A percentile compares a stretch with the other conserved stretches of the same genome.
phyloP scores from a whole-genome alignment of 1,284 basidiomycete species.

The Ustilago lituana region DNA sequence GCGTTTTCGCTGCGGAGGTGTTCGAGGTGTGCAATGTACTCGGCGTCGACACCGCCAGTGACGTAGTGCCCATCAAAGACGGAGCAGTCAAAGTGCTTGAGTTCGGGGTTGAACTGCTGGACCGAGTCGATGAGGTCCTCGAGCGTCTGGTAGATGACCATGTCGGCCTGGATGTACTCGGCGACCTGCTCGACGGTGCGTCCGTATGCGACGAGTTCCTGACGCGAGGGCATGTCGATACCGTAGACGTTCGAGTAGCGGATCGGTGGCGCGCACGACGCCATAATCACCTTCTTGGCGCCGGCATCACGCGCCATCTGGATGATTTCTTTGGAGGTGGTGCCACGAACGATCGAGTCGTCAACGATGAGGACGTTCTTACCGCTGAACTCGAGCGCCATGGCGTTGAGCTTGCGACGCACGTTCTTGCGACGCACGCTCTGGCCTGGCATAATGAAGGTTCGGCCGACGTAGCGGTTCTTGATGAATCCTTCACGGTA shows the following conservation, averaged over 20 bases:
- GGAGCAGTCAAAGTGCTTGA: constrained; percentile 90
- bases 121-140: constrained; percentile 89
- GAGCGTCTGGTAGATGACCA: constrained; percentile 97
- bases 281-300: constrained; percentile 95
- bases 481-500: constrained; percentile 99
- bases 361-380: constrained; percentile 97
- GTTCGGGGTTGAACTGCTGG: constrained; percentile 81
- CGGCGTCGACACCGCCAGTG: constrained; percentile 91
- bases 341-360: constrained; percentile 98
- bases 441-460: constrained; percentile 99
- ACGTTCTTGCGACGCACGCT: constrained; percentile 86
- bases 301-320: constrained; percentile 99
- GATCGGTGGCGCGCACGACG: constrained; percentile 96
- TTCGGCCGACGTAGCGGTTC: constrained; percentile 97
- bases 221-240: constrained; percentile 97
- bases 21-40: constrained; percentile 82
- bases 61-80: constrained; percentile 98
- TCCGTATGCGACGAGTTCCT: constrained; percentile 89
- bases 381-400: constrained; percentile 95
- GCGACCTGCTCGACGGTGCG: constrained; percentile 82
- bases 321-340: constrained; percentile 97
- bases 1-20: constrained; percentile 83
- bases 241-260: constrained; percentile 96
- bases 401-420: constrained; percentile 93
- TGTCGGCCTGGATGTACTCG: constrained; percentile 87